Evolutionary conservation across 2,329 filamentous ascomycete genomes (phyloP).

Genomic region (Aspergillus cejpii): DNA sequence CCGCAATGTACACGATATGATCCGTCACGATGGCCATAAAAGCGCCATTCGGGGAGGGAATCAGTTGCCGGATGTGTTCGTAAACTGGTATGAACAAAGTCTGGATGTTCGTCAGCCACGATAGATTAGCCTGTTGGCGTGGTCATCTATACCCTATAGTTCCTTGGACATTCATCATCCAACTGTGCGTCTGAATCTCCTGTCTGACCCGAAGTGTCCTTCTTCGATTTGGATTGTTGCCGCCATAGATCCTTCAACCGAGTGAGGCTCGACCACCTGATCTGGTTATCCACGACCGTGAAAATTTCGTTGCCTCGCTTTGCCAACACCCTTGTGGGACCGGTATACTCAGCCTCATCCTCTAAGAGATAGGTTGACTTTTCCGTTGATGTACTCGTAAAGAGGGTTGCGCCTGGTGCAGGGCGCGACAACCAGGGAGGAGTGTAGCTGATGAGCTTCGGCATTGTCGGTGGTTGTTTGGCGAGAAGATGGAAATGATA

Average conservation of each 20-base stretch:
- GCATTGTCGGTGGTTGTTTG: conserved; percentile 52
- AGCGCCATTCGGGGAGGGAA: conserved; percentile 73
- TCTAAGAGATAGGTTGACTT: conserved; percentile 24
- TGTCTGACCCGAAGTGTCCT: conserved; percentile 17
- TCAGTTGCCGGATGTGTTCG: conserved; percentile 75
- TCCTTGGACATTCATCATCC: conserved; percentile 31
- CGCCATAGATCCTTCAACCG: conserved; percentile 63
- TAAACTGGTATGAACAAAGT: conserved; percentile 70
- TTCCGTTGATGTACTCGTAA: conserved; percentile 51
- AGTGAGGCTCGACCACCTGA: conserved; percentile 82
- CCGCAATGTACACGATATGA: conserved; percentile 79
- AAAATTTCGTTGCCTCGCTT: conserved; percentile 81
- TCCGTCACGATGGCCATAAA: conserved; percentile 79
- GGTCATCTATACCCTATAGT: conserved; percentile 25
- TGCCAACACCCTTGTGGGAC: conserved; percentile 60
- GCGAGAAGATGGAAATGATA: not conserved
- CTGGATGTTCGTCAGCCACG: conserved; percentile 39
- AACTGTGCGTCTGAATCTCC: conserved; percentile 18
- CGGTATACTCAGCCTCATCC: conserved; percentile 20
- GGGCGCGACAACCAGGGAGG: conserved; percentile 79
- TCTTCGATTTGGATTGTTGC: conserved; percentile 33
- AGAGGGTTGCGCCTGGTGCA: conserved; percentile 70
- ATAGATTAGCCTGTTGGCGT: not conserved
- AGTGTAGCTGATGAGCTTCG: conserved; percentile 76
- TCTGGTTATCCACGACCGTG: conserved; percentile 77